phyloP scores from a whole-genome alignment of 2,329 filamentous ascomycete species.

The Rhinocladiella mackenziei region DNA sequence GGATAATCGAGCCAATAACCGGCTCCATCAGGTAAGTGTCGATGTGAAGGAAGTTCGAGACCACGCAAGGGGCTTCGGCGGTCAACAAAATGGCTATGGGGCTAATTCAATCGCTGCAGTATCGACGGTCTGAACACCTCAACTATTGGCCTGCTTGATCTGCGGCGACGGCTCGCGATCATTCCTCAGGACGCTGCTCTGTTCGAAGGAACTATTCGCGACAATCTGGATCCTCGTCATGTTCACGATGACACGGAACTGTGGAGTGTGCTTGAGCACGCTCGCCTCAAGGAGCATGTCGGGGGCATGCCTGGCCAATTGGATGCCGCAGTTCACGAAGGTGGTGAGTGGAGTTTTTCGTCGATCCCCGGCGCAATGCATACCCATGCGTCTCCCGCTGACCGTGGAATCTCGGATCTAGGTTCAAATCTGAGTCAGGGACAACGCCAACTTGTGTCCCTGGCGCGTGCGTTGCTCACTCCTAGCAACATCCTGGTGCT shows the following conservation, averaged over 20 bases:
- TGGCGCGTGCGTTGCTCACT: constrained; percentile 88
- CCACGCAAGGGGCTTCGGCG: background rate
- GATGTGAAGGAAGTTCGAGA: too few species aligned
- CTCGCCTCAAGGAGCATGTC: constrained; percentile 86
- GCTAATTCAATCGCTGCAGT: constrained; percentile 38
- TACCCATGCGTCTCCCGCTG: constrained; percentile 10
- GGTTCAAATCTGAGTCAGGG: constrained; percentile 94
- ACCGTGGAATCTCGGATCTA: constrained; percentile 36
- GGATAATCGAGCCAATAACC: constrained; percentile 82
- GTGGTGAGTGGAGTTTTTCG: constrained; percentile 59
- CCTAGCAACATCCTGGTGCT: constrained; percentile 96
- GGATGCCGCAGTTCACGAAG: constrained; percentile 88
- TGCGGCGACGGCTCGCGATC: constrained; percentile 85
- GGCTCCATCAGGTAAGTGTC: constrained; percentile 62
- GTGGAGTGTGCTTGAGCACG: constrained; percentile 93
- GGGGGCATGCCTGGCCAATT: constrained; percentile 80
- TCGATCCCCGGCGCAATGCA: constrained; percentile 12
- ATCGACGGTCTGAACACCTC: constrained; percentile 90
- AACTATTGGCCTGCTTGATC: constrained; percentile 80
- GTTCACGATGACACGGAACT: constrained; percentile 95
- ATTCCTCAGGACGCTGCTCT: constrained; percentile 97
- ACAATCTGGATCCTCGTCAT: constrained; percentile 92
- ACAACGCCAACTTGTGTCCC: constrained; percentile 87
- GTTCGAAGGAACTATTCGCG: constrained; percentile 87
- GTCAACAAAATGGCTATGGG: background rate